These are phyloP conservation scores for Trichothecium roseum DNA, from an alignment of 2,329 filamentous ascomycete species.

Conservation along the genomic window DNA sequence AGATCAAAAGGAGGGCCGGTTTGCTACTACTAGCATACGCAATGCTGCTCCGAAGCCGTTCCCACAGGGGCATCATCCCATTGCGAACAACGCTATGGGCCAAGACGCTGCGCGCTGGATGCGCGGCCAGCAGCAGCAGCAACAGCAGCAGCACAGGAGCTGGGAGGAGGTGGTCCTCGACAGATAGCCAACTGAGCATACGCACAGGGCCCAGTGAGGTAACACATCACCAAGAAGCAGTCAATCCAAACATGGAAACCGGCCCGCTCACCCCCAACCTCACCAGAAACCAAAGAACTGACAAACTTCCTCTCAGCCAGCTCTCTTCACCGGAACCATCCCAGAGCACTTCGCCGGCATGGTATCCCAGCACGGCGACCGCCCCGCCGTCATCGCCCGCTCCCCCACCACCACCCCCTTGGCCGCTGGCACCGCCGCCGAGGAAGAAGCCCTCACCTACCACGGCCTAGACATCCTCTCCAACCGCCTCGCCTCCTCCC, in stretches of 20 bases:
- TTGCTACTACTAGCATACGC: no score
- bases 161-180: slow-evolving; percentile 5
- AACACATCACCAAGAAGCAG: neutral
- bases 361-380: slow-evolving; percentile 54
- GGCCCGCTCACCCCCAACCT: no score
- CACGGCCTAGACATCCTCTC: slow-evolving; percentile 63
- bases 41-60: no score
- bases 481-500: slow-evolving; percentile 62
- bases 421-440: slow-evolving; percentile 39
- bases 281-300: no score
- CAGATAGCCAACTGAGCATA: slow-evolving; percentile 7
- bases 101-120: no score
- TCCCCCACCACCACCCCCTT: slow-evolving; percentile 31
- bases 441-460: slow-evolving; percentile 60
- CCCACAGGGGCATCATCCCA: no score
- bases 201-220: slow-evolving; percentile 8
- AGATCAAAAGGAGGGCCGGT: no score
- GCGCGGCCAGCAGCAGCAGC: no score
- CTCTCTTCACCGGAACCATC: slow-evolving; percentile 57
- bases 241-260: no score
- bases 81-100: no score
- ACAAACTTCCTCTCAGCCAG: slow-evolving; percentile 35
- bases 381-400: slow-evolving; percentile 45
- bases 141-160: no score
- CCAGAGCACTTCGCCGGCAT: slow-evolving; percentile 61